Conservation (phyloP, 2,329 filamentous ascomycete genomes). For the Calonectria pseudoturangicola region DNA sequence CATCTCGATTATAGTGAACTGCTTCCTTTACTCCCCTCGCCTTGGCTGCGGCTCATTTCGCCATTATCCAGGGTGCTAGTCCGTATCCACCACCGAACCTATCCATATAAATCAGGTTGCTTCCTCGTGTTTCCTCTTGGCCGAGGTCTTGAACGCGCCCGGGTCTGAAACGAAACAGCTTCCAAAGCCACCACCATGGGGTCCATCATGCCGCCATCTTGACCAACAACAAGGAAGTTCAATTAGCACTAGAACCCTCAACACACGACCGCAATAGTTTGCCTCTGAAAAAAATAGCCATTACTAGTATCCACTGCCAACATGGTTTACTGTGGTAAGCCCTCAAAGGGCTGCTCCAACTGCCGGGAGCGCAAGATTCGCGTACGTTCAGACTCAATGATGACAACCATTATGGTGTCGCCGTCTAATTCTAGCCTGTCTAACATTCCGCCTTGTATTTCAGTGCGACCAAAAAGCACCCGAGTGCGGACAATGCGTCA, state of each 20-base stretch:
- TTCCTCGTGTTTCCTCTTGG: neutral
- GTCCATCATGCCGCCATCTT: constrained; percentile 49
- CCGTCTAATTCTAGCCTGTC: constrained; percentile 1
- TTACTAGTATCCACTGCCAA: constrained; percentile 26
- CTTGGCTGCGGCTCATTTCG: neutral
- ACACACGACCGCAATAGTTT: constrained; percentile 23
- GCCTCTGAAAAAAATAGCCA: constrained; percentile 23
- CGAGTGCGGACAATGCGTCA: constrained; percentile 73
- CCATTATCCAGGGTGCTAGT: too few relatives aligned
- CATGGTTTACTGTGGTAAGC: constrained; percentile 76
- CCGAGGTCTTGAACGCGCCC: neutral
- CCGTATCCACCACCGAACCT: neutral
- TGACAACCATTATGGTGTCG: constrained; percentile 19
- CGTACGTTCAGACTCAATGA: constrained; percentile 61
- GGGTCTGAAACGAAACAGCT: constrained; percentile 27
- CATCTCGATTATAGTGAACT: neutral
- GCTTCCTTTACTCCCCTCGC: neutral
- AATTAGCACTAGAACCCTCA: constrained; percentile 29
- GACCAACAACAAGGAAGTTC: constrained; percentile 38
- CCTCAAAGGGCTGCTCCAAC: constrained; percentile 73
- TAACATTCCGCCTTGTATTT: constrained; percentile 31
- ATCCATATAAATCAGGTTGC: neutral
- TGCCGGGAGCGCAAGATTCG: constrained; percentile 74
- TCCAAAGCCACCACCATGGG: constrained; percentile 20
- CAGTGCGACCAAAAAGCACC: constrained; percentile 73